Evolutionary conservation across 164 flowering plant genomes (phyloP), one percentile per base, ranked within the genome.

Genomic region (Aristolochia contorta): DNA sequence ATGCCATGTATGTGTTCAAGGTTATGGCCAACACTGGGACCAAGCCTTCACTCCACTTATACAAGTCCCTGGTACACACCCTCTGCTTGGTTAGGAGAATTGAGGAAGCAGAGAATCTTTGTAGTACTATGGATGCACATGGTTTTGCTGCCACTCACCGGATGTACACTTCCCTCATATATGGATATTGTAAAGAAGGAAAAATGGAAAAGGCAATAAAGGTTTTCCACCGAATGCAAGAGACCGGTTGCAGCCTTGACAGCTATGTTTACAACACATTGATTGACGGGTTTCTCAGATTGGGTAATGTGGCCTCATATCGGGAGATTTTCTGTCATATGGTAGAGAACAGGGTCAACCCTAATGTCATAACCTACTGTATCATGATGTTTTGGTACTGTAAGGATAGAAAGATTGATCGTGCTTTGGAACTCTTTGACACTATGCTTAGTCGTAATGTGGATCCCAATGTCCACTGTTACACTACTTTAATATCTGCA

Each of bases 211-310:
- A 71, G 74, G 89, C 89, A 14, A 69, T 74, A 70, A 57, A 62
- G 53, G 51, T 84, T 54, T 81, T 77, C 55, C 59, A 72, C 13
- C 77, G 79, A 67, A 86, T 86, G 87, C 69, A 69, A 23, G 77
- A 82, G 63, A 70, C 14, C 54, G 84, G 82, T 19, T 82, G 77
- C 60, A 67, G 72, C n/a, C 81, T 81, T 0, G 93, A 86, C 68
- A 53, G 24, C 45, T 80, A 74, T 62, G 69, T 77, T 24, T 84
- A 67, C 54, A 84, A 79, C 62, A 77, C 83, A 0, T 58, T 86
- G 71, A 78, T 82, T 67, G 62, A 86, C 51, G 89, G 89, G 49
- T 80, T 71, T 69, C 27, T 71, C 22, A 73, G 61, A 53, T 57
- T 65, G 62, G 84, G 83, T 14, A 43, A 66, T 65, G 63, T 74